These are phyloP conservation scores for Exophiala bonariae DNA, from an alignment of 2,329 filamentous ascomycete species.

Conservation along the genomic window DNA sequence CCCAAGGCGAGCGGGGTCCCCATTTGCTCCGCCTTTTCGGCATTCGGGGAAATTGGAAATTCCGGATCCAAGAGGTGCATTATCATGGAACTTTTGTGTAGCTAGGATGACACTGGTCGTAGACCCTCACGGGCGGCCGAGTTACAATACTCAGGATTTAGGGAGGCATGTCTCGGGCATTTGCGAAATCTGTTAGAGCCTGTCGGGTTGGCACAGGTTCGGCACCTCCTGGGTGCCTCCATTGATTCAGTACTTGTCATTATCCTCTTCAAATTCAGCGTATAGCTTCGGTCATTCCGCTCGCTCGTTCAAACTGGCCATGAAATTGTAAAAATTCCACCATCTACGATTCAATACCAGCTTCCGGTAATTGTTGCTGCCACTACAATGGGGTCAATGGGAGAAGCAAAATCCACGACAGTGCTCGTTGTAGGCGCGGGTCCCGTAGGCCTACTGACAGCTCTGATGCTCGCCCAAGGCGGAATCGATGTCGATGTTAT, in stretches of 20 bases:
- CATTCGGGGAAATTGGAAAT: not conserved
- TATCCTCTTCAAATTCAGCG: not conserved
- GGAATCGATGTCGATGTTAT: conserved; percentile 1
- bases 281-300: not conserved
- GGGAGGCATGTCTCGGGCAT: not conserved
- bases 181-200: not conserved
- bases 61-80: not conserved
- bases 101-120: not conserved
- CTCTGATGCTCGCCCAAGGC: conserved; percentile 1
- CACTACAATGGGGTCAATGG: not conserved
- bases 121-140: too few species aligned
- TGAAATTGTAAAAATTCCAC: not conserved
- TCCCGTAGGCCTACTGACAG: not conserved
- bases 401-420: not conserved
- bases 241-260: not conserved
- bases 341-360: not conserved
- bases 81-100: not conserved
- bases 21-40: not conserved
- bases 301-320: not conserved
- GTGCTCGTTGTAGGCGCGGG: conserved; percentile 27
- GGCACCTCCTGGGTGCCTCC: too few species aligned
- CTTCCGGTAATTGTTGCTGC: not conserved
- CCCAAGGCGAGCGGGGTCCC: too few species aligned
- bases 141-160: not conserved
- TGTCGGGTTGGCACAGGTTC: not conserved